Evolutionary conservation across 371 early-diverging fungal species (phyloP).

Genomic region (Mucor velutinosus): DNA sequence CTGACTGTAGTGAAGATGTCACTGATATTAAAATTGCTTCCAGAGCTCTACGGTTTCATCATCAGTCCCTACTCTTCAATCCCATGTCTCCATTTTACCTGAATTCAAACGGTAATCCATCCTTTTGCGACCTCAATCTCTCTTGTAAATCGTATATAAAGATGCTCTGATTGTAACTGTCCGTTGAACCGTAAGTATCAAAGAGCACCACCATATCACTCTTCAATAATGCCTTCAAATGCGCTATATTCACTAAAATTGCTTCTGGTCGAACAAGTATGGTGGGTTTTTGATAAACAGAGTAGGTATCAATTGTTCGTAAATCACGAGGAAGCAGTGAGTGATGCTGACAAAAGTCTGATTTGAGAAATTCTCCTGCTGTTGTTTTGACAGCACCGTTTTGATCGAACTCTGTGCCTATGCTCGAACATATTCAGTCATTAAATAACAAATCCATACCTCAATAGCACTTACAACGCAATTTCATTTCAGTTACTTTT

Average conservation of each 20-base stretch:
- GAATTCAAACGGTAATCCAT: slow-evolving; percentile 71
- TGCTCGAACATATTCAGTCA: background rate
- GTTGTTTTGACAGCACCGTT: slow-evolving; percentile 70
- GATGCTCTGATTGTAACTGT: slow-evolving; percentile 69
- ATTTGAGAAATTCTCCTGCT: slow-evolving; percentile 78
- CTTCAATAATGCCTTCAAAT: slow-evolving; percentile 81
- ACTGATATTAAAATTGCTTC: slow-evolving; percentile 84
- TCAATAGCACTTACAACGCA: slow-evolving; percentile 24
- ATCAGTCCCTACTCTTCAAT: background rate
- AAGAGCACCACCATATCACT: slow-evolving; percentile 81
- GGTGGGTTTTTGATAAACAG: slow-evolving; percentile 79
- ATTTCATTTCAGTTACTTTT: slow-evolving; percentile 32
- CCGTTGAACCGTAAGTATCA: slow-evolving; percentile 68
- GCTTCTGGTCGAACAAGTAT: slow-evolving; percentile 87
- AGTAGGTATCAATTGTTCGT: slow-evolving; percentile 78
- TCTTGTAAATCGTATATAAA: slow-evolving; percentile 86
- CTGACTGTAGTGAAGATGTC: slow-evolving; percentile 69
- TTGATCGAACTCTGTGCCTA: slow-evolving; percentile 77
- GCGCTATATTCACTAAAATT: slow-evolving; percentile 79
- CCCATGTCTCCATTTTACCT: slow-evolving; percentile 41
- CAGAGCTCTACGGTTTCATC: slow-evolving; percentile 57
- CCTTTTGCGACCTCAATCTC: slow-evolving; percentile 57
- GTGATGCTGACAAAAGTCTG: slow-evolving; percentile 76
- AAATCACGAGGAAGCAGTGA: slow-evolving; percentile 78
- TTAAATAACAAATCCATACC: background rate